Conservation (phyloP, 345 rosid species). For the Citrus glauca region DNA sequence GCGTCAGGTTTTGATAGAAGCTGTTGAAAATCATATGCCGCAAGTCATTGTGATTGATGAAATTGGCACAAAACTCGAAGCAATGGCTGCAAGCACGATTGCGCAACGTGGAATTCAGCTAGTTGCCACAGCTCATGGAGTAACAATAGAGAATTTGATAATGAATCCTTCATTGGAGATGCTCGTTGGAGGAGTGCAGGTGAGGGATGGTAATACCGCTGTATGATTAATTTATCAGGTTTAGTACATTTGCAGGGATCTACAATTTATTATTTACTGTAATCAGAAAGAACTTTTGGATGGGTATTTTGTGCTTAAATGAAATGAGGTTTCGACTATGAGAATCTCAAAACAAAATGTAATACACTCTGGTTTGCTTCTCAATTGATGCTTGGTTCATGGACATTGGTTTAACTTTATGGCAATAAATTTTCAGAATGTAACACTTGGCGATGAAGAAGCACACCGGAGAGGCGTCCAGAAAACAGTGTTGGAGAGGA, state of each 20-base stretch:
- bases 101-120: slow-evolving; percentile 96
- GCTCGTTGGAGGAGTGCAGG: slow-evolving; percentile 95
- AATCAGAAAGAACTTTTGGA: neutral
- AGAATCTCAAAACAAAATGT: neutral
- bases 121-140: slow-evolving; percentile 94
- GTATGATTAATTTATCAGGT: neutral
- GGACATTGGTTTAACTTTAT: neutral
- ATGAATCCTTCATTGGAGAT: slow-evolving; percentile 90
- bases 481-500: slow-evolving; percentile 82
- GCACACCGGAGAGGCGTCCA: slow-evolving; percentile 83
- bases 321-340: neutral
- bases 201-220: slow-evolving; percentile 16
- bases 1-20: slow-evolving; percentile 74
- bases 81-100: slow-evolving; percentile 89
- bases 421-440: slow-evolving; percentile 47
- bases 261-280: neutral
- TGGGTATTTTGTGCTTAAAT: neutral
- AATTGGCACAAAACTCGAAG: slow-evolving; percentile 94
- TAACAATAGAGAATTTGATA: slow-evolving; percentile 74
- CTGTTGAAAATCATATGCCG: slow-evolving; percentile 96
- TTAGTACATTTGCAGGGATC: neutral
- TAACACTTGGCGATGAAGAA: slow-evolving; percentile 88
- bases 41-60: slow-evolving; percentile 95
- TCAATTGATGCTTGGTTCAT: neutral
- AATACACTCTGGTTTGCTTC: neutral